Base-by-base conservation (phyloP, 306 rosid species). In the Arachis hypogaea region DNA sequence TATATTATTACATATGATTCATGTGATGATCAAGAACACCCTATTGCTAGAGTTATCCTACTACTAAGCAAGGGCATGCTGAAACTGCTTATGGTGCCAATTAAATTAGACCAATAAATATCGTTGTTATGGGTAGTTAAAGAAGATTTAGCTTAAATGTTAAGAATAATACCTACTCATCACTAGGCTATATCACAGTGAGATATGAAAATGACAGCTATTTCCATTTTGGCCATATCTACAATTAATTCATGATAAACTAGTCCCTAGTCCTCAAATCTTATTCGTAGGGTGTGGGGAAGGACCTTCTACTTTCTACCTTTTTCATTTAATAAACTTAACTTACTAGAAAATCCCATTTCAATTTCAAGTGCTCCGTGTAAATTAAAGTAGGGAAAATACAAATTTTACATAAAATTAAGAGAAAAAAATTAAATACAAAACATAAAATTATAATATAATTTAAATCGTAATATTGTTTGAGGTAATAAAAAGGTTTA, bases 141-240 rank as follows among this genome's bases (percentile, higher is more conserved):
- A 50, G 74, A 68, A 67, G 81, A 72, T 60, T 67, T 69, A 47
- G 16, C 61, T 68, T 60, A 58, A 69, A 78, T 72, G 64, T 52
- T 56, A 78, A 58, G 47, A 62, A 56, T 56, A 42, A 75, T 59
- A 76, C 62, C 76, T 72, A 68, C 77, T 78, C 49, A 63, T 78
- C 49, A 63, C 60, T 29, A 16, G 67, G 73, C 51, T 60, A 65
- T 79, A 40, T 46, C 66, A 71, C 36, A 72, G 42, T 68, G 74
- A 82, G 69, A 75, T 75, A 65, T 71, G 73, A 79, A 73, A 78
- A 52, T 76, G 88, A 76, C 86, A 75, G 47, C 56, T 40, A 61
- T 79, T 69, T 60, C 59, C 43, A 66, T 44, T 69, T 69, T 52
- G 59, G 42, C 69, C 61, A 12, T 52, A 38, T 22, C 29, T 64